Evolutionary conservation across 2,329 filamentous ascomycete genomes (phyloP), one percentile per base, ranked within the genome.

Genomic region (Ascochyta viciae-villosae): DNA sequence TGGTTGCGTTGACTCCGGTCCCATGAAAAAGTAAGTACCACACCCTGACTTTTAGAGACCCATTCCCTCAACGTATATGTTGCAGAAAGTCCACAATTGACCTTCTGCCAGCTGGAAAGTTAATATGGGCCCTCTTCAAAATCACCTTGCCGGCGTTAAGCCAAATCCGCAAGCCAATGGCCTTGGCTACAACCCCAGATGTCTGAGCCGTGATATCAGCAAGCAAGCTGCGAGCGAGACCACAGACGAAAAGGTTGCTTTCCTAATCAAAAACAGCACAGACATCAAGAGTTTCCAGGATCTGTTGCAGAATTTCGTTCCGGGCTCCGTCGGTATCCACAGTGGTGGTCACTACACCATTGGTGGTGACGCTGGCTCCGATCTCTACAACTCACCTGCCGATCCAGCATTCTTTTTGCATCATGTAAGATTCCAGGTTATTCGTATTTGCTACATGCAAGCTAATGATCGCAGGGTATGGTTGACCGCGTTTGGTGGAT

Each of bases 401-500:
- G 60, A 62, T 23, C 60, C 60, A 3, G 54, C 78, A 79, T 31
- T 31, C 16, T 82, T 70, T 63, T 69, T 78, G 26, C 78, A 81
- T 57, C 80, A 82, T 54, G 72, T 19, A 35, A 23, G 22, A 5
- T 10, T 29, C 12, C 27, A 29, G 12, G 19, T 19, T 19, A 29
- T 10, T 10, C 27, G 9, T 29, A 12, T 29, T 10, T 29, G 9
- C 6, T 9, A 3, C 12, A 10, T 10, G 6, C 27, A 29, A 29
- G 27, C 27, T 29, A 29, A 29, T 10, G 12, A 10, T 29, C 12
- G 8, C 12, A 82, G 54, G 72, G 72, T 4, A 74, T 76, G 65
- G 75, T 82, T 31, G 80, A 82, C 60, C 71, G 77, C 4, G 61
- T 74, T 2, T 82, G 75, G 74, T 78, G 75, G 75, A 77, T 76